These are phyloP conservation scores for Boletus mariae DNA, from an alignment of 1,284 basidiomycete species.

Conservation along the genomic window DNA sequence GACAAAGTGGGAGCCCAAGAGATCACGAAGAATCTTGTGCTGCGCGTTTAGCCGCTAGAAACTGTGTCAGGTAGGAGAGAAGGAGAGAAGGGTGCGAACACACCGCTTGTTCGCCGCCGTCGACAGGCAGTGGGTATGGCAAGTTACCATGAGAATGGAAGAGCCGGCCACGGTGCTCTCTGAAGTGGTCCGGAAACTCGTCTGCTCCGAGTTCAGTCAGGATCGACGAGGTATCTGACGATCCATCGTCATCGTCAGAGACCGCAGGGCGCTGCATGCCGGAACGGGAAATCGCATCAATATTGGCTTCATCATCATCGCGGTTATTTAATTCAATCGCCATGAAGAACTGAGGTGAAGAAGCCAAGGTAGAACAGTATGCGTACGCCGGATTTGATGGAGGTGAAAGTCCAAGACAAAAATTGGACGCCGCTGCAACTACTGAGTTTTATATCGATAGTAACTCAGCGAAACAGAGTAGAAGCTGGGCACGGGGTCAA, in stretches of 20 bases:
- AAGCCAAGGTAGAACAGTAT: slow-evolving; percentile 9
- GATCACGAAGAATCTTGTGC: slow-evolving; percentile 44
- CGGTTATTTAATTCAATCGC: slow-evolving; percentile 28
- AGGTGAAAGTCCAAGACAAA: slow-evolving; percentile 36
- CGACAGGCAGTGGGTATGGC: slow-evolving; percentile 66
- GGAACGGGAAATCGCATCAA: slow-evolving; percentile 11
- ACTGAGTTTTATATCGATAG: slow-evolving; percentile 39
- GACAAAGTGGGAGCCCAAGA: slow-evolving; percentile 51
- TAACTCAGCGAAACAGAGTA: slow-evolving; percentile 39
- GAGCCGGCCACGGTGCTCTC: slow-evolving; percentile 51
- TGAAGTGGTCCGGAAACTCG: slow-evolving; percentile 58
- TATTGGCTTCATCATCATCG: slow-evolving; percentile 19
- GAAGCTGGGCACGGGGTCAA: slow-evolving; percentile 36
- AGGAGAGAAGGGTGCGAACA: slow-evolving; percentile 14
- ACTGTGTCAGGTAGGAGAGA: neutral
- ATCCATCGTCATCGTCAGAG: slow-evolving; percentile 29
- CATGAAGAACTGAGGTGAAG: slow-evolving; percentile 20
- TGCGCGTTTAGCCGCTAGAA: slow-evolving; percentile 49
- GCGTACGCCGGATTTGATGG: slow-evolving; percentile 23
- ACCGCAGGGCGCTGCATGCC: slow-evolving; percentile 4
- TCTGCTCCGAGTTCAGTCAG: slow-evolving; percentile 40
- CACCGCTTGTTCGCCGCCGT: slow-evolving; percentile 61
- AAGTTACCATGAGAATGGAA: slow-evolving; percentile 60
- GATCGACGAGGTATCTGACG: slow-evolving; percentile 42
- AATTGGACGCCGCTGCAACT: slow-evolving; percentile 38